Conservation (phyloP, 257 asterid genomes). For the Eustoma russellianum region DNA sequence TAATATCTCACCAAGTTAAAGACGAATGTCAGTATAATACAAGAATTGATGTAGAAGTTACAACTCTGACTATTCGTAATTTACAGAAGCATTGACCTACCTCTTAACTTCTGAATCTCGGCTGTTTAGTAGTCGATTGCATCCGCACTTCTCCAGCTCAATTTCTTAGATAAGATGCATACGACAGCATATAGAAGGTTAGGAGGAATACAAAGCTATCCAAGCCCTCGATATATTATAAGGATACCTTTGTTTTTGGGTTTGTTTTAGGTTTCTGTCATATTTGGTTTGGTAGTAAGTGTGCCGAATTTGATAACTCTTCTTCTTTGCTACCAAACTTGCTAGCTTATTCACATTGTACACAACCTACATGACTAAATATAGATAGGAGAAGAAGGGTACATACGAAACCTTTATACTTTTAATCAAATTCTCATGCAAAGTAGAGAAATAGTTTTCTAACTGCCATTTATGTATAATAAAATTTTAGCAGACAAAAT, state of each 20-base stretch:
- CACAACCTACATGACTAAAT: constrained; percentile 42
- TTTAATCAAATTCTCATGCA: too few relatives aligned
- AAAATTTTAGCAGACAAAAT: too few relatives aligned
- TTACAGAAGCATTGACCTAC: constrained; percentile 33
- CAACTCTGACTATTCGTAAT: neutral
- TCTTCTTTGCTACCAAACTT: constrained; percentile 50
- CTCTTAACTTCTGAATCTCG: constrained; percentile 39
- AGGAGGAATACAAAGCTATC: neutral
- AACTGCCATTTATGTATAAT: too few relatives aligned
- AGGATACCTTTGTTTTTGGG: constrained; percentile 55
- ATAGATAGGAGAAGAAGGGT: neutral
- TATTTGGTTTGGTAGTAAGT: constrained; percentile 59
- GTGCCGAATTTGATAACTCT: too few relatives aligned
- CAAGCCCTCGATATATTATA: constrained; percentile 4
- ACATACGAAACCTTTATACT: neutral
- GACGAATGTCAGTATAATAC: too few relatives aligned
- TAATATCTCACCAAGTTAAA: neutral
- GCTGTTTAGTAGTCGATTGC: constrained; percentile 59
- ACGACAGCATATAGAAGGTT: neutral
- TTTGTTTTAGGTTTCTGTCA: constrained; percentile 51
- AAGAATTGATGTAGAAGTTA: neutral
- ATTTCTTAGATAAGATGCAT: neutral
- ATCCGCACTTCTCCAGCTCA: constrained; percentile 43
- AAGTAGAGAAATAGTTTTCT: neutral
- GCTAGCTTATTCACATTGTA: constrained; percentile 64